Conservation (phyloP, 2,329 filamentous ascomycete species). For the Neurospora crassa region DNA sequence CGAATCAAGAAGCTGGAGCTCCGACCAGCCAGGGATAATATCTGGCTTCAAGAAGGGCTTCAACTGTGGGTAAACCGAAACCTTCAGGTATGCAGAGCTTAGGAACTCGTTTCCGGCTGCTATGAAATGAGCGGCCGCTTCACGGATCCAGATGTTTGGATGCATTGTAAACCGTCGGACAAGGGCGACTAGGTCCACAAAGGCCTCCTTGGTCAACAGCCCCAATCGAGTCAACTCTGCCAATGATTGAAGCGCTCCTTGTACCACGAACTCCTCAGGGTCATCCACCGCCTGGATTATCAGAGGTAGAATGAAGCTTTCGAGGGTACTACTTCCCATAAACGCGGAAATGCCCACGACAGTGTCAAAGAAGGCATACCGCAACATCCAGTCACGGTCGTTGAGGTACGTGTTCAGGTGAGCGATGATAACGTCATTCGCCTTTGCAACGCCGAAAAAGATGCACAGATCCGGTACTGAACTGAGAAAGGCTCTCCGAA, state of each 20-base stretch:
- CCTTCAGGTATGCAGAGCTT: conserved; percentile 70
- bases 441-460: conserved; percentile 85
- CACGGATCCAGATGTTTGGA: conserved; percentile 89
- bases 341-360: conserved; percentile 90
- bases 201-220: conserved; percentile 72
- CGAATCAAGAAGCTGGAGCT: conserved; percentile 67
- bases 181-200: conserved; percentile 80
- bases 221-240: conserved; percentile 83
- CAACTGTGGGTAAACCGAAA: conserved; percentile 72
- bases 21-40: conserved; percentile 56
- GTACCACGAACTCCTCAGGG: conserved; percentile 86
- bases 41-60: conserved; percentile 71
- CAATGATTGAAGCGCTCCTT: conserved; percentile 79
- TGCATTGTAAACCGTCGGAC: conserved; percentile 82
- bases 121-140: conserved; percentile 78
- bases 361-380: conserved; percentile 92
- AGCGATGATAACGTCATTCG: conserved; percentile 91
- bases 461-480: conserved; percentile 89
- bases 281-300: conserved; percentile 95
- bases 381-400: conserved; percentile 90
- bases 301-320: conserved; percentile 89
- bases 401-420: conserved; percentile 97
- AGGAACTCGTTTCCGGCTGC: conserved; percentile 67
- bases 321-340: conserved; percentile 77
- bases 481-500: conserved; percentile 80